A percentile compares a stretch with the other conserved stretches of the same genome.
These are phyloP conservation scores for Cadophora luteo-olivacea DNA, from an alignment of 2,329 filamentous ascomycete species.

Conservation along the genomic window DNA sequence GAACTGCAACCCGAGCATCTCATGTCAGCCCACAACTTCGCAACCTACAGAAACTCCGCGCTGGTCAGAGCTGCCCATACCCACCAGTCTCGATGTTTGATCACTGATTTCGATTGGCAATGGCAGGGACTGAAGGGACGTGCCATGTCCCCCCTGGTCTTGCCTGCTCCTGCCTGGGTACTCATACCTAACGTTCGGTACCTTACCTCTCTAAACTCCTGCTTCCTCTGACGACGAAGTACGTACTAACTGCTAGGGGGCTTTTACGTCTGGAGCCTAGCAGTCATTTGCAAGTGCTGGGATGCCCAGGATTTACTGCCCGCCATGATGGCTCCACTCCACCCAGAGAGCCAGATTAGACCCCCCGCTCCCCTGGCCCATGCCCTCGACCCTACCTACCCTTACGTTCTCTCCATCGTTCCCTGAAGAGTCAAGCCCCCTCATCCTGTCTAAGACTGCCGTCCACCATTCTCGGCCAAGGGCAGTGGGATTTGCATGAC, in stretches of 20 bases:
- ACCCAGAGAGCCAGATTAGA: conserved; percentile 12
- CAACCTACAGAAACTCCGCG: not conserved
- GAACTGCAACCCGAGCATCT: not conserved
- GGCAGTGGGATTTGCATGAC: conserved; percentile 23
- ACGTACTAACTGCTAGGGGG: conserved; percentile 11
- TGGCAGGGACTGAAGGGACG: not conserved
- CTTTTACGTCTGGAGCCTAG: conserved; percentile 6
- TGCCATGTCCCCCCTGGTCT: not conserved
- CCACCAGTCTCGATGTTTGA: not conserved
- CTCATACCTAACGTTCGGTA: not conserved
- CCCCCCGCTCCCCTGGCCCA: conserved; percentile 9
- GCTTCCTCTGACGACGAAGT: not conserved
- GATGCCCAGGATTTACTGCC: conserved; percentile 1
- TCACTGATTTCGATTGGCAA: conserved; percentile 1
- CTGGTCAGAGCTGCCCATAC: conserved; percentile 4
- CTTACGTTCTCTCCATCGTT: conserved; percentile 10
- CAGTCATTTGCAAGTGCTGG: conserved; percentile 4
- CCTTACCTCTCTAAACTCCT: conserved; percentile 1
- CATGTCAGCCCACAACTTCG: conserved; percentile 15
- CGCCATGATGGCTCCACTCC: conserved; percentile 15
- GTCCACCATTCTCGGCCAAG: conserved; percentile 14
- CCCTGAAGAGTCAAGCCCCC: conserved; percentile 14
- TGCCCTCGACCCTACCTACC: conserved; percentile 7
- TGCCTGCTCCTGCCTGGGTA: not conserved
- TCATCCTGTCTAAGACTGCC: conserved; percentile 11